These are phyloP conservation scores for Globisporangium uncinulatum DNA, from an alignment of 352 stramenopile genomes.

Conservation along the genomic window DNA sequence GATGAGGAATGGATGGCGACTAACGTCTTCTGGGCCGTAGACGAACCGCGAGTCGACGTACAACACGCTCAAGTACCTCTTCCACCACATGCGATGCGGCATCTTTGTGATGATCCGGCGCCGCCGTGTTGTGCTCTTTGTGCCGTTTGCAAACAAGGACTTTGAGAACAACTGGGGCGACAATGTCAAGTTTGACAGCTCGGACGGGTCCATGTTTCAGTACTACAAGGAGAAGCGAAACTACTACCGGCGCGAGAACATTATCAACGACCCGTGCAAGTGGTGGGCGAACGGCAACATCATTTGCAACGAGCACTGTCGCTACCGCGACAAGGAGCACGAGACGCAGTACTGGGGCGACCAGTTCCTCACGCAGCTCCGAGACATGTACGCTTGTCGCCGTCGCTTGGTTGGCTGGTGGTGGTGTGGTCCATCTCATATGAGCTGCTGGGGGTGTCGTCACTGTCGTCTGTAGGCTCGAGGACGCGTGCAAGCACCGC, in stretches of 20 bases:
- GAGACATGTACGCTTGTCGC: slow-evolving; percentile 83
- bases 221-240: slow-evolving; percentile 91
- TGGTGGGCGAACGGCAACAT: slow-evolving; percentile 99
- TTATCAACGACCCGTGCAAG: slow-evolving; percentile 78
- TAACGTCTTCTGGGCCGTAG: slow-evolving; percentile 3
- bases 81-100: slow-evolving; percentile 98
- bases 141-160: slow-evolving; percentile 96
- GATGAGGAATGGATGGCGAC: not conserved
- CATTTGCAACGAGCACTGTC: slow-evolving; percentile 96
- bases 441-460: not conserved
- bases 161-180: slow-evolving; percentile 97
- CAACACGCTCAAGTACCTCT: slow-evolving; percentile 97
- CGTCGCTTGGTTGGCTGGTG: not conserved
- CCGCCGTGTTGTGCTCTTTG: slow-evolving; percentile 94
- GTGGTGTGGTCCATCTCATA: not conserved
- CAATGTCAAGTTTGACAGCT: slow-evolving; percentile 88
- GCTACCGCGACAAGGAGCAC: slow-evolving; percentile 81
- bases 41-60: slow-evolving; percentile 85
- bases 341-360: slow-evolving; percentile 97
- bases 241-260: slow-evolving; percentile 76
- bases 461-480: slow-evolving; percentile 45
- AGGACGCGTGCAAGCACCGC: slow-evolving; percentile 92
- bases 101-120: slow-evolving; percentile 98
- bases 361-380: slow-evolving; percentile 94
- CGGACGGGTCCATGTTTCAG: slow-evolving; percentile 81